Percentiles rank a stretch among this genome's conserved stretches.
These are phyloP conservation scores for Solanum appendiculatum DNA, from an alignment of 257 asterid species.

Conservation along the genomic window DNA sequence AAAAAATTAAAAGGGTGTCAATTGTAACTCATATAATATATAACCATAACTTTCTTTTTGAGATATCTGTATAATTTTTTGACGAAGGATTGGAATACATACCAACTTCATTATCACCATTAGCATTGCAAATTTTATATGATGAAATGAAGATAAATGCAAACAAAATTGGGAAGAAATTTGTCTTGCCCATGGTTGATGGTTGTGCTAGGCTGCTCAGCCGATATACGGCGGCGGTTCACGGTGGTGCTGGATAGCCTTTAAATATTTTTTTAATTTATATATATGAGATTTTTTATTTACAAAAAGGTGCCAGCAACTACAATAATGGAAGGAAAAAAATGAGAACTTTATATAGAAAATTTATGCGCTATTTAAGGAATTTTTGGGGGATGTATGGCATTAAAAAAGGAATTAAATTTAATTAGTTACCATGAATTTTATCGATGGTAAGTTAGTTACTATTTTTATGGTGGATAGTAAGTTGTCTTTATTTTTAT, in stretches of 20 bases:
- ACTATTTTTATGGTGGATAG: neutral
- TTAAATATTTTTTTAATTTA: neutral
- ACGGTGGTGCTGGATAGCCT: neutral
- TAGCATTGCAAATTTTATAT: slow-evolving; percentile 3
- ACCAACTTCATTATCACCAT: slow-evolving; percentile 17
- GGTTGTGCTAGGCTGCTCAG: neutral
- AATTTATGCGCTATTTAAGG: neutral
- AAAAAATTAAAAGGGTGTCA: neutral
- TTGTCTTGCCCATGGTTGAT: slow-evolving; percentile 3
- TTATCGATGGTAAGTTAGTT: neutral
- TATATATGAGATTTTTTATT: neutral
- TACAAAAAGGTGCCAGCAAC: neutral
- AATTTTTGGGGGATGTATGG: neutral
- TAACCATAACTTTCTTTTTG: neutral
- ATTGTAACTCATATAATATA: neutral
- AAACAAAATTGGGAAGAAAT: neutral
- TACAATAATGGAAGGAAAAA: neutral
- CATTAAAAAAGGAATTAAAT: neutral
- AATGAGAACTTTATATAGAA: neutral
- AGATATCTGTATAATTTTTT: neutral
- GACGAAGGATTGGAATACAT: neutral
- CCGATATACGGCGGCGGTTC: neutral
- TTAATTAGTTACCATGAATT: neutral
- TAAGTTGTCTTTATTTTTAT: neutral
- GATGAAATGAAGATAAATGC: slow-evolving; percentile 12